Evolutionary conservation across 257 asterid species (phyloP), one percentile per base, ranked within the genome.

Genomic region (Perilla frutescens): DNA sequence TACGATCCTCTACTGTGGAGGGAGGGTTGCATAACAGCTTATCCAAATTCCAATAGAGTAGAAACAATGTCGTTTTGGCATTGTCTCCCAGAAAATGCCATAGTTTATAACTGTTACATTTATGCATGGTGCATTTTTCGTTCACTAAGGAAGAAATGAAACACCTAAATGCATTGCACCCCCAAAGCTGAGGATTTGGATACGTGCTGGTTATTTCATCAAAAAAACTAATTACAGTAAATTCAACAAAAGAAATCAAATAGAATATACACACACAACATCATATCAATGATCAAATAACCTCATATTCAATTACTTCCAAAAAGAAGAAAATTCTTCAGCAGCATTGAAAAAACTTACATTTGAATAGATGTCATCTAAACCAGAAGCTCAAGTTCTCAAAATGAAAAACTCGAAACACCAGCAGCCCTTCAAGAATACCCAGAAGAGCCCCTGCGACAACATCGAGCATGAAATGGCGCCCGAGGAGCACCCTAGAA

Each of bases 391-490:
- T 77, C 60, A 87, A 50, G 1, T 84, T 84, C 66, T 86, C 87
- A 57, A 69, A 78, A 76, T 89, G 85, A 29, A 87, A 66, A 71
- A 77, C 57, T 66, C 83, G 77, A 80, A 87, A 73, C 58, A 91
- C 95, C 40, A 89, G 65, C 41, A 87, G 1, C 56, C 89, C 96
- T 79, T 89, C 92, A 8, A 88, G n/a, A 68, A 87, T 83, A 15
- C 97, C 98, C 81, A 90, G 72, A 29, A 75, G 26, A 40, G 77
- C 83, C 77, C 98, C 97, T 1, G 89, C 90, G 3, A 93, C 20
- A 2, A 93, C 91, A 83, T 93, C 98, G 2, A 91, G 74, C 65
- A 90, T 79, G 45, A 91, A 93, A 80, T 93, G 98, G 68, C 97
- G 82, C 11, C 96, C 98, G 29, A 93, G 89, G 36, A 93, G 87